Percentiles rank a stretch among this genome's conserved stretches.
Evolutionary conservation across 2,329 filamentous ascomycete species (phyloP).

Genomic region (Fusarium multiceps): DNA sequence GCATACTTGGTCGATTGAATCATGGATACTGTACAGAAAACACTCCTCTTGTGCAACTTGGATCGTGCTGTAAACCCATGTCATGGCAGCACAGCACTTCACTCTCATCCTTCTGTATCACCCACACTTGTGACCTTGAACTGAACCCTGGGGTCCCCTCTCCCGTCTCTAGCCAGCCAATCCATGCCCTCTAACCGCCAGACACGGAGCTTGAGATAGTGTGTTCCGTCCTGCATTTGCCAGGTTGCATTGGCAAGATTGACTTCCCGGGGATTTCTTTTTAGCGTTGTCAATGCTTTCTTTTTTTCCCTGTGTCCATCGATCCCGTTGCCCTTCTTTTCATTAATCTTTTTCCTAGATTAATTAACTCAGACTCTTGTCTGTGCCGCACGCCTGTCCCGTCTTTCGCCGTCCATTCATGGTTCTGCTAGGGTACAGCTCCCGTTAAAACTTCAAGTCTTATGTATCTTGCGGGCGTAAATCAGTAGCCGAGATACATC

Average conservation of each 20-base stretch:
- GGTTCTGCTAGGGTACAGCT: constrained; percentile 12
- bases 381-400: not conserved
- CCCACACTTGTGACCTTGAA: constrained; percentile 15
- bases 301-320: not conserved
- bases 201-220: constrained; percentile 4
- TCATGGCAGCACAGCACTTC: not conserved
- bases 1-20: not conserved
- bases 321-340: not conserved
- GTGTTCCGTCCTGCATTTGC: constrained; percentile 10
- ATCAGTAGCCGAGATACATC: not conserved
- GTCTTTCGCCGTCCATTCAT: not conserved
- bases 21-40: not conserved
- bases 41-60: not conserved
- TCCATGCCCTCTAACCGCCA: constrained; percentile 26
- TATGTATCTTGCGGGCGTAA: not conserved
- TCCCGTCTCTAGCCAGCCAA: constrained; percentile 32
- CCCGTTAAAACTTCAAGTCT: constrained; percentile 9
- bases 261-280: constrained; percentile 30
- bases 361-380: not conserved
- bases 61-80: not conserved
- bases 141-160: not conserved
- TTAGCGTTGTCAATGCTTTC: constrained; percentile 24
- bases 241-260: constrained; percentile 28
- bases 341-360: not conserved
- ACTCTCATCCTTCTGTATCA: constrained; percentile 27